A percentile compares a stretch with the other conserved stretches of the same genome.
phyloP scores from a whole-genome alignment of 768 basidiomycete genomes.

The Boletus speciosus region DNA sequence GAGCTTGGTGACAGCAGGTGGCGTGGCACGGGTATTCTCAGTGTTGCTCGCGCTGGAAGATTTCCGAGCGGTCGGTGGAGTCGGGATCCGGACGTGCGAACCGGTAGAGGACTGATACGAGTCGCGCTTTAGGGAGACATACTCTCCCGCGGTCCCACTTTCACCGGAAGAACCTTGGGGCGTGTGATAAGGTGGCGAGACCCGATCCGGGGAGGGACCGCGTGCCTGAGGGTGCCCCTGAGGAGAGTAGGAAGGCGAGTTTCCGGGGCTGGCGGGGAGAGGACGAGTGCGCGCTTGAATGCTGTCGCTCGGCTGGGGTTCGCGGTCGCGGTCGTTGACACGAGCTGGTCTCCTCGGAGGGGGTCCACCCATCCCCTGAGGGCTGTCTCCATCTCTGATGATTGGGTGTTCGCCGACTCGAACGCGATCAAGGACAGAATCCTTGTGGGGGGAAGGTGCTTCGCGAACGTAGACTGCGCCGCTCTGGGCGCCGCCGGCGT shows the following conservation, averaged over 20 bases:
- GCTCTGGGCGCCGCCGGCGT: constrained; percentile 45
- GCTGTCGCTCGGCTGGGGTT: constrained; percentile 34
- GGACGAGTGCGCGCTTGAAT: constrained; percentile 23
- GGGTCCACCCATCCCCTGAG: constrained; percentile 25
- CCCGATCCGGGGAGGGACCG: constrained; percentile 51
- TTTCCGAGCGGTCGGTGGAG: constrained; percentile 29
- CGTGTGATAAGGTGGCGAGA: constrained; percentile 47
- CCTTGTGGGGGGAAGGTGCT: constrained; percentile 44
- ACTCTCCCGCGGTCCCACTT: constrained; percentile 37
- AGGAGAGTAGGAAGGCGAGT: constrained; percentile 40
- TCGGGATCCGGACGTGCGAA: constrained; percentile 28
- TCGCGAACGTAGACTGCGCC: constrained; percentile 34
- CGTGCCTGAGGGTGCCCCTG: constrained; percentile 39
- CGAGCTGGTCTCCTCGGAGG: constrained; percentile 21
- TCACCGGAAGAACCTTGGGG: constrained; percentile 47
- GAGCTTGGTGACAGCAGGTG: constrained; percentile 36
- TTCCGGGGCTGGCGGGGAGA: constrained; percentile 36
- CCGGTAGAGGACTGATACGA: constrained; percentile 33
- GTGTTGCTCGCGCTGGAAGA: constrained; percentile 16
- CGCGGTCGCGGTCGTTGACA: constrained; percentile 34
- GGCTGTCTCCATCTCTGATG: constrained; percentile 49
- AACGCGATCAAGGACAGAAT: constrained; percentile 52
- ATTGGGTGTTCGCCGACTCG: constrained; percentile 51
- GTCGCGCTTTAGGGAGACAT: constrained; percentile 46
- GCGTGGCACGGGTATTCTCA: constrained; percentile 29